A percentile compares a stretch with the other conserved stretches of the same genome.
These are phyloP conservation scores for Phyllosticta citribraziliensis DNA, from an alignment of 2,329 filamentous ascomycete species.

Conservation along the genomic window DNA sequence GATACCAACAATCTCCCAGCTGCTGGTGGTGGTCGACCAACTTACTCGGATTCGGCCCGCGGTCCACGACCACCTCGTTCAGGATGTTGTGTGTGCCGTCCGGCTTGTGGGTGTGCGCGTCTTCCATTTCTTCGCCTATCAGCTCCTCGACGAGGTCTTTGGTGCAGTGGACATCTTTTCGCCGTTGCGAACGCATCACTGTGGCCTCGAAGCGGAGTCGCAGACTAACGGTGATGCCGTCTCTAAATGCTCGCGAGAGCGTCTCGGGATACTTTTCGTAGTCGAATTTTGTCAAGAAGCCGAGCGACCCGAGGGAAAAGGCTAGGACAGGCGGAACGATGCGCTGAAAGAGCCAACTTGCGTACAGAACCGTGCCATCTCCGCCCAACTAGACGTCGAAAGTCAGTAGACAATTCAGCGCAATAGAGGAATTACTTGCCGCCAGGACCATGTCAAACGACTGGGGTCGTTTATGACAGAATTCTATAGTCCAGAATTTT, in stretches of 20 bases:
- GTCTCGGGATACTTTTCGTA: slow-evolving; percentile 65
- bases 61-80: slow-evolving; percentile 93
- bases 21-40: slow-evolving; percentile 13
- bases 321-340: slow-evolving; percentile 89
- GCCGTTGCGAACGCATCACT: slow-evolving; percentile 68
- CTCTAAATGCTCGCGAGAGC: slow-evolving; percentile 60
- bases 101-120: slow-evolving; percentile 74
- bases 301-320: slow-evolving; percentile 82
- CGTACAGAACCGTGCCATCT: slow-evolving; percentile 93
- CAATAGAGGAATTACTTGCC: slow-evolving; percentile 23
- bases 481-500: slow-evolving; percentile 71
- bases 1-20: too few species aligned
- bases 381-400: slow-evolving; percentile 53
- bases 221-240: slow-evolving; percentile 82
- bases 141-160: slow-evolving; percentile 78
- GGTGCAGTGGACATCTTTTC: slow-evolving; percentile 20
- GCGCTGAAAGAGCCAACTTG: slow-evolving; percentile 92
- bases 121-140: slow-evolving; percentile 74
- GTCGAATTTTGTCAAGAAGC: slow-evolving; percentile 95
- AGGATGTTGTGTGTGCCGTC: slow-evolving; percentile 82
- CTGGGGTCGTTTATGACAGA: slow-evolving; percentile 70
- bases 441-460: slow-evolving; percentile 91
- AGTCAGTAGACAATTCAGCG: background rate
- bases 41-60: slow-evolving; percentile 84
- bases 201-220: slow-evolving; percentile 87